Percentiles rank a stretch among this genome's conserved stretches.
Evolutionary conservation across 371 early-diverging fungal genomes (phyloP).

Genomic region (Apophysomyces sp.): DNA sequence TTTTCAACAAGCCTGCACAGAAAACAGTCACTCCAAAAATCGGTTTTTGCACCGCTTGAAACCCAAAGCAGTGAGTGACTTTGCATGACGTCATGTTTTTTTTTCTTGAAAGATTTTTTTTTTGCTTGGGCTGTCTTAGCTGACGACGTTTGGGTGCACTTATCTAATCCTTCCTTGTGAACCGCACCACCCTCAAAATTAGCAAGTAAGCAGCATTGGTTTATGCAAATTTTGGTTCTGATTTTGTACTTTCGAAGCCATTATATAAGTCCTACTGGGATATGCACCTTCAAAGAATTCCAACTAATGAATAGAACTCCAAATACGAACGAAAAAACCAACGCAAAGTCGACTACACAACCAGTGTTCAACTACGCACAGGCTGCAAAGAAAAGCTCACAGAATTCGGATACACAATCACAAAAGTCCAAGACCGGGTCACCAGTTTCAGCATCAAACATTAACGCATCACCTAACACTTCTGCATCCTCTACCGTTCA

Average conservation of each 20-base stretch:
- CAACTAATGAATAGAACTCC: constrained; percentile 49
- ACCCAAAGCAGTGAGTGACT: too few species aligned
- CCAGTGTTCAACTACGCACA: constrained; percentile 50
- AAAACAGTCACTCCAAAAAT: too few species aligned
- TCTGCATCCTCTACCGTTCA: background rate
- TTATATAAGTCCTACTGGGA: constrained; percentile 30
- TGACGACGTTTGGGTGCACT: constrained; percentile 2
- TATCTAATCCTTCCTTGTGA: background rate
- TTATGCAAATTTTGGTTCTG: background rate
- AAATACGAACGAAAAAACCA: constrained; percentile 32
- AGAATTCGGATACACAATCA: constrained; percentile 8
- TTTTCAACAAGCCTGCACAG: too few species aligned
- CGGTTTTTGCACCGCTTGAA: too few species aligned
- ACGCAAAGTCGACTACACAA: constrained; percentile 35
- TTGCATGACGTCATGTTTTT: too few species aligned
- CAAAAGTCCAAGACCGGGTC: constrained; percentile 1
- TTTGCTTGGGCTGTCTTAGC: background rate
- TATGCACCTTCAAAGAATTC: constrained; percentile 35
- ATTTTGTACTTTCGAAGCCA: background rate
- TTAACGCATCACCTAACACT: constrained; percentile 1
- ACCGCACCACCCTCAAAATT: constrained; percentile 1
- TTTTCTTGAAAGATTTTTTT: background rate
- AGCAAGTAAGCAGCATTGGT: background rate
- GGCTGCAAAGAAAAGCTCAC: constrained; percentile 44
- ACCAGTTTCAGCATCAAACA: background rate